These are phyloP conservation scores for Teunomyces gatunensis DNA, from an alignment of 805 yeast genomes.

Conservation along the genomic window DNA sequence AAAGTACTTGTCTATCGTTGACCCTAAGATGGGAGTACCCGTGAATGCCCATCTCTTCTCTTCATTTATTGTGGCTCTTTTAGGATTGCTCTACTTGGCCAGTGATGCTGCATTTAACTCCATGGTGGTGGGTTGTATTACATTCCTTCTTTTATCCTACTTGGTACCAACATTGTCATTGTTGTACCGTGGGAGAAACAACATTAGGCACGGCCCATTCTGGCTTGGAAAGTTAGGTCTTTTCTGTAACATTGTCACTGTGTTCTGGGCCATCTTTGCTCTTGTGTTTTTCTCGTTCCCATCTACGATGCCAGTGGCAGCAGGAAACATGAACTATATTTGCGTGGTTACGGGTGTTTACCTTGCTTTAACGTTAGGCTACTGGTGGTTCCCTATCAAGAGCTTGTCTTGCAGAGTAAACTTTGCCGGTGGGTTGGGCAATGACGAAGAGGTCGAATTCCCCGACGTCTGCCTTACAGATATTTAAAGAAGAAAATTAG, in stretches of 20 bases:
- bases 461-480: conserved; percentile 41
- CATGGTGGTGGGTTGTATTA: conserved; percentile 37
- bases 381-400: conserved; percentile 44
- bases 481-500: conserved; percentile 9
- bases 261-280: conserved; percentile 36
- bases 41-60: conserved; percentile 40
- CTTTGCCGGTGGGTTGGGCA: conserved; percentile 42
- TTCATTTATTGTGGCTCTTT: conserved; percentile 29
- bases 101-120: conserved; percentile 41
- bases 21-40: conserved; percentile 39
- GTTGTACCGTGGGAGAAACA: conserved; percentile 35
- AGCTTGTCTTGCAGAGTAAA: conserved; percentile 35
- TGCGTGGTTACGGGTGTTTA: conserved; percentile 28
- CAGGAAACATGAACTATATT: conserved; percentile 28
- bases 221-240: conserved; percentile 41
- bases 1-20: conserved; percentile 34
- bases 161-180: conserved; percentile 35
- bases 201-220: conserved; percentile 40
- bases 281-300: conserved; percentile 41
- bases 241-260: conserved; percentile 30
- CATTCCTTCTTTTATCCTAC: conserved; percentile 37
- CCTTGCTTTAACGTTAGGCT: conserved; percentile 32
- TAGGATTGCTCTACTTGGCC: conserved; percentile 38
- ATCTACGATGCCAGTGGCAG: conserved; percentile 25
- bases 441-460: conserved; percentile 41